Evolutionary conservation across 2,329 filamentous ascomycete species (phyloP), one percentile per base, ranked within the genome.

Genomic region (Fusarium denticulatum): DNA sequence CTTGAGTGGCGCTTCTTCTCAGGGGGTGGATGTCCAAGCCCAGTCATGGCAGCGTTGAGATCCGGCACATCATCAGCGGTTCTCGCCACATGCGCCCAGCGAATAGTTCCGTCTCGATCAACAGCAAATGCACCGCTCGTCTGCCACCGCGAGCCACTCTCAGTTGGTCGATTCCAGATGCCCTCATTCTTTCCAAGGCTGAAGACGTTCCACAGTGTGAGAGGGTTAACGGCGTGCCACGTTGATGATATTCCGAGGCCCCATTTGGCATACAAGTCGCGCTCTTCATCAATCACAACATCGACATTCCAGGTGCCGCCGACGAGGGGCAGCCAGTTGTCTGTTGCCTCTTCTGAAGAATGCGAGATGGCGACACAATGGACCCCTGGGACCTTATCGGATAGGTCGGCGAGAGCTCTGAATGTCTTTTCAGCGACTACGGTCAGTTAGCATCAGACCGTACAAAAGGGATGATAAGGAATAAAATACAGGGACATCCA

Each of bases 61-160:
- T 82, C 72, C 12, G 80, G 77, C 45, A 82, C n/a, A 55, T 81
- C 78, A 53, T 81, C 75, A 13, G 80, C 81, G 7, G 79, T 64
- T 42, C 73, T 75, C 12, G 77, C 72, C 30, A 81, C 64, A 36
- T 83, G 81, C 36, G 69, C 71, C 78, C 79, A 82, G 12, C 75
- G 73, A 39, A 83, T 73, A 18, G 68, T 79, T 11, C 81, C 81
- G 37, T 78, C 72, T 13, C 66, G 74, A 49, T 81, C 79, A 28
- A 83, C 76, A 16, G 88, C 91, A 81, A 91, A 94, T 34, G 88
- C 88, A 34, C 92, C 92, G 50, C 87, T 85, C 32, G 83, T 91
- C 85, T 94, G 92, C 92, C 92, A 94, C 59, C 90, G 82, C 72
- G 83, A 89, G 43, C 92, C 92, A 77, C 88, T 92, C 81, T 92